phyloP scores from a whole-genome alignment of 2,329 filamentous ascomycete genomes.

The Phaeoacremonium minimum region DNA sequence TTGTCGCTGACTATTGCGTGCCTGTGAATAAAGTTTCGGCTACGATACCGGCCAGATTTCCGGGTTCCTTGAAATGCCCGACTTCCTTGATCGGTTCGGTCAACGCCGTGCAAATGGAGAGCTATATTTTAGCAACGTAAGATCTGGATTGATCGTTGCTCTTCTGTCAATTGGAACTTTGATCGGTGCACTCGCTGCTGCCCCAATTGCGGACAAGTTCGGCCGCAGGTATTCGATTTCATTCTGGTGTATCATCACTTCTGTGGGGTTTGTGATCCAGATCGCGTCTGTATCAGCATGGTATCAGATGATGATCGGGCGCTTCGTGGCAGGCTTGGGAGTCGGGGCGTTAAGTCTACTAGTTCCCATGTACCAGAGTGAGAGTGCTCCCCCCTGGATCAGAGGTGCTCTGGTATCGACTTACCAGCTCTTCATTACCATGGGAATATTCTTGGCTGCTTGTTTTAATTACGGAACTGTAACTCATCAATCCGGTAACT shows the following conservation, averaged over 20 bases:
- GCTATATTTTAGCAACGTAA: conserved; percentile 43
- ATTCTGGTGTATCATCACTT: conserved; percentile 55
- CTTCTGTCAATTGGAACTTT: conserved; percentile 57
- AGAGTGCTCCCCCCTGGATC: conserved; percentile 63
- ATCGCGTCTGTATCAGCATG: conserved; percentile 51
- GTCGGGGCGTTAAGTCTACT: conserved; percentile 62
- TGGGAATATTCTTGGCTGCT: conserved; percentile 60
- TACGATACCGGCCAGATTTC: conserved; percentile 51
- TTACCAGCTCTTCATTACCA: conserved; percentile 70
- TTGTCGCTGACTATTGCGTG: background rate
- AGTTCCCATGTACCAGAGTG: conserved; percentile 71
- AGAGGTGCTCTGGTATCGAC: conserved; percentile 60
- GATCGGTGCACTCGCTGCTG: conserved; percentile 54
- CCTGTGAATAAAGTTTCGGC: conserved; percentile 25
- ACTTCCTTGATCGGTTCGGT: conserved; percentile 50
- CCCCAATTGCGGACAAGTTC: conserved; percentile 60
- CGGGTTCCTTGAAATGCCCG: conserved; percentile 54
- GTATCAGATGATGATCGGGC: conserved; percentile 63
- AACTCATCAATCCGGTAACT: conserved; percentile 34
- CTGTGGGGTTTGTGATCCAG: conserved; percentile 64
- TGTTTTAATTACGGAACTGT: conserved; percentile 61
- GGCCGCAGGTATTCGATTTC: conserved; percentile 61
- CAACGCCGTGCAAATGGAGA: conserved; percentile 30
- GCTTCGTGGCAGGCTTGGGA: conserved; percentile 62
- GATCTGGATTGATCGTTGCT: conserved; percentile 55